A percentile compares a stretch with the other conserved stretches of the same genome.
phyloP scores from a whole-genome alignment of 345 rosid species.

The Heritiera fomes region DNA sequence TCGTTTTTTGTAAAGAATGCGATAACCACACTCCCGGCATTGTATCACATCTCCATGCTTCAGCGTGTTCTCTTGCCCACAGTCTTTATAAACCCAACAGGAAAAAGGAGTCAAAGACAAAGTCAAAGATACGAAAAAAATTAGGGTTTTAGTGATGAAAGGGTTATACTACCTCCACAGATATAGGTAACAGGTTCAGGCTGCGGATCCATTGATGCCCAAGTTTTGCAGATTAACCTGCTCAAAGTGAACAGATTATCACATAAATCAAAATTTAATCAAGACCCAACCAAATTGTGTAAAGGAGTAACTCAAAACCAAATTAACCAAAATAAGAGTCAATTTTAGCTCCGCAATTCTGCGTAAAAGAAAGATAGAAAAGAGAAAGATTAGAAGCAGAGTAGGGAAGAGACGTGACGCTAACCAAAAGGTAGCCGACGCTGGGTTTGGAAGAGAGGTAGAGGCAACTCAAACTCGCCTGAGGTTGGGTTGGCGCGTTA shows the following conservation, averaged over 20 bases:
- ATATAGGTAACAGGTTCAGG: constrained; percentile 87
- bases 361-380: too few species aligned
- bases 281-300: not conserved
- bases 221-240: constrained; percentile 3
- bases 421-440: not conserved
- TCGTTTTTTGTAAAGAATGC: constrained; percentile 91
- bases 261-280: not conserved
- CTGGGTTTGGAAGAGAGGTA: too few species aligned
- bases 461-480: too few species aligned
- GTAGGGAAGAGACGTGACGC: not conserved
- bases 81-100: constrained; percentile 39
- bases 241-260: not conserved
- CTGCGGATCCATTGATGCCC: constrained; percentile 64
- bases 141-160: not conserved
- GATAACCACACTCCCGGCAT: constrained; percentile 93
- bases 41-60: constrained; percentile 88
- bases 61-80: constrained; percentile 77
- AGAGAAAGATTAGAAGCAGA: too few species aligned
- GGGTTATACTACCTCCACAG: constrained; percentile 57
- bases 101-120: not conserved
- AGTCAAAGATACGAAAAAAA: not conserved
- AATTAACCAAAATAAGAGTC: too few species aligned
- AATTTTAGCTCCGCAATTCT: too few species aligned
- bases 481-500: too few species aligned
- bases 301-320: not conserved